Base-by-base conservation (phyloP, 2,329 filamentous ascomycete species). In the Penicillium sp. region DNA sequence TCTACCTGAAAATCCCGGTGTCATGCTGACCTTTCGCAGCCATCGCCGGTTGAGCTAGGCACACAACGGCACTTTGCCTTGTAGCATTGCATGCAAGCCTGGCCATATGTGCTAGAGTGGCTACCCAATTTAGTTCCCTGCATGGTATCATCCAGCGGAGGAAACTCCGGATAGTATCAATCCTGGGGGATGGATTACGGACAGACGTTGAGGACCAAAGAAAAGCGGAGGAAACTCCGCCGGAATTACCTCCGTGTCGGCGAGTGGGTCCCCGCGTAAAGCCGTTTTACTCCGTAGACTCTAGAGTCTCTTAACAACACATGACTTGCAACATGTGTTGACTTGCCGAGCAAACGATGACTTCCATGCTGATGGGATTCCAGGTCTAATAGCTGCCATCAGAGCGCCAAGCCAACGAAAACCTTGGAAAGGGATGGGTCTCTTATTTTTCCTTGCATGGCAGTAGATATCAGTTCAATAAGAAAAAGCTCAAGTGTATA, bases 1-100 rank as follows among this genome's bases (percentile, higher is more conserved):
- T 30, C 2, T 33, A 20, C 24, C 23, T 24, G 18, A 23, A 23
- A 2, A 18, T 18, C 12, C 18, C 9, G 16, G 3, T 8, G n/a
- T 28, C 9, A 38, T 26, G 30, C 35, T 58, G 30, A 66, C 65
- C 67, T 65, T 61, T 69, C 67, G 52, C 66, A 70, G 54, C 47
- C 50, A 49, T 59, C 58, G 24, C 59, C 57, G 43, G 26, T 62
- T 42, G 58, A 5, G 2, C 46, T 16, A 53, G 60, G 59, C 43
- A 70, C 65, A 60, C 67, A 70, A 7, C 63, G 62, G 60, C 64
- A 66, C 51, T 70, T 70, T 35, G 67, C 65, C 61, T 66, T 68
- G 60, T 65, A 68, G 54, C 67, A 70, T 3, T 66, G 62, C 21
- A 52, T 63, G 54, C 67, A 70, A 35, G 67, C 64, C 35, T 64